Evolutionary conservation across 2,329 filamentous ascomycete species (phyloP).

Genomic region (Neobulgaria alba): DNA sequence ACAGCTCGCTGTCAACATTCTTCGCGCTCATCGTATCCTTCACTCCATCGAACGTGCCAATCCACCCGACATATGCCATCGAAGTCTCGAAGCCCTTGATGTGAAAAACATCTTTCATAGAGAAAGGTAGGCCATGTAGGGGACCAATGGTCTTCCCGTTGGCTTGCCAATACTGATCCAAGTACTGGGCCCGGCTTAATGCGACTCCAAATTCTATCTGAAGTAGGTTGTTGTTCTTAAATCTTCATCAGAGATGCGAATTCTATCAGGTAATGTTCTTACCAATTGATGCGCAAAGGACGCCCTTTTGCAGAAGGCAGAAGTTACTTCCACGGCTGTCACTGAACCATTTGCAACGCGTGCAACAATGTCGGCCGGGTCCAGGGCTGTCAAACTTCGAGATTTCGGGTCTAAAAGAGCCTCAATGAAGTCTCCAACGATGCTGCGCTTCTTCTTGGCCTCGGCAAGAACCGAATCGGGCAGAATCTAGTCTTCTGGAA

Average conservation of each 20-base stretch:
- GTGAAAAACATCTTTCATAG: slow-evolving; percentile 55
- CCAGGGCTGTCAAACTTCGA: no score
- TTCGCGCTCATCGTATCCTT: neutral
- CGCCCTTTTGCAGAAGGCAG: slow-evolving; percentile 41
- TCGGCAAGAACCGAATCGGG: no score
- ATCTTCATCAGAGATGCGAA: neutral
- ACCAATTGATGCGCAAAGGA: slow-evolving; percentile 39
- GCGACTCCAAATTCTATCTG: slow-evolving; percentile 43
- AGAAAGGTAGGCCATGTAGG: slow-evolving; percentile 52
- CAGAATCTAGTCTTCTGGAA: no score
- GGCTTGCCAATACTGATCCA: slow-evolving; percentile 36
- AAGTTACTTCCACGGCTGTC: slow-evolving; percentile 31
- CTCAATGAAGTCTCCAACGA: no score
- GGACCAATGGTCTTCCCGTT: slow-evolving; percentile 43
- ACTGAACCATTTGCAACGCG: slow-evolving; percentile 17
- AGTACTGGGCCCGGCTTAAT: slow-evolving; percentile 33
- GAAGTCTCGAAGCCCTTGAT: slow-evolving; percentile 43
- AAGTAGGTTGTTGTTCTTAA: slow-evolving; percentile 29
- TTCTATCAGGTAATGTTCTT: neutral
- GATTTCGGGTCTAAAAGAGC: no score
- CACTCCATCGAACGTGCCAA: slow-evolving; percentile 23
- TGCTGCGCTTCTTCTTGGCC: no score
- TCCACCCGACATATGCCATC: slow-evolving; percentile 55
- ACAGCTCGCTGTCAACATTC: neutral
- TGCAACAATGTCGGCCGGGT: no score